These are phyloP conservation scores for Schizophyllum commune DNA, from an alignment of 1,284 basidiomycete species.

Conservation along the genomic window DNA sequence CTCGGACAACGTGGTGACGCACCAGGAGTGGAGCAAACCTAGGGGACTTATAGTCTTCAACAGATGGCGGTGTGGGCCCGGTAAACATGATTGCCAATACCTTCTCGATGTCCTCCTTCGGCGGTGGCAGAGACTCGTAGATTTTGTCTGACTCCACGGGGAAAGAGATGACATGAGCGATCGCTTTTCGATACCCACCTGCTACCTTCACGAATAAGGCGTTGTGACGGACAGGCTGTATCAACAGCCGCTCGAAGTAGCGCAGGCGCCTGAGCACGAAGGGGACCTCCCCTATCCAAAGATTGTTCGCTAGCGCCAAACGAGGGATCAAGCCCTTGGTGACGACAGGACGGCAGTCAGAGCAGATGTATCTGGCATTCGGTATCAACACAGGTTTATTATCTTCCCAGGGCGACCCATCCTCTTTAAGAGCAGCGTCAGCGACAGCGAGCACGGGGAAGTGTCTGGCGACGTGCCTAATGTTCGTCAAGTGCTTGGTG, in stretches of 20 bases:
- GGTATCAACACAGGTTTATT: neutral
- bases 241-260: neutral
- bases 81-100: slow-evolving; percentile 20
- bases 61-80: slow-evolving; percentile 16
- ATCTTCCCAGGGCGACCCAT: neutral
- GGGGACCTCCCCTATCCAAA: neutral
- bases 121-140: slow-evolving; percentile 16
- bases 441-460: neutral
- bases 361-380: neutral
- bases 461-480: neutral
- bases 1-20: slow-evolving; percentile 12
- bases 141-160: slow-evolving; percentile 7
- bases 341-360: neutral
- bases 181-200: neutral
- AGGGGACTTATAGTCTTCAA: slow-evolving; percentile 16
- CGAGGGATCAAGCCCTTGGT: neutral
- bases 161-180: neutral
- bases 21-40: slow-evolving; percentile 16
- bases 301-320: neutral
- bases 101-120: slow-evolving; percentile 15
- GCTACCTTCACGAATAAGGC: neutral
- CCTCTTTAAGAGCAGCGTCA: neutral
- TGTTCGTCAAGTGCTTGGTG: neutral
- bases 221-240: neutral
- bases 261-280: neutral